Evolutionary conservation across 83 land plant species (phyloP).

Genomic region (Picea mariana): DNA sequence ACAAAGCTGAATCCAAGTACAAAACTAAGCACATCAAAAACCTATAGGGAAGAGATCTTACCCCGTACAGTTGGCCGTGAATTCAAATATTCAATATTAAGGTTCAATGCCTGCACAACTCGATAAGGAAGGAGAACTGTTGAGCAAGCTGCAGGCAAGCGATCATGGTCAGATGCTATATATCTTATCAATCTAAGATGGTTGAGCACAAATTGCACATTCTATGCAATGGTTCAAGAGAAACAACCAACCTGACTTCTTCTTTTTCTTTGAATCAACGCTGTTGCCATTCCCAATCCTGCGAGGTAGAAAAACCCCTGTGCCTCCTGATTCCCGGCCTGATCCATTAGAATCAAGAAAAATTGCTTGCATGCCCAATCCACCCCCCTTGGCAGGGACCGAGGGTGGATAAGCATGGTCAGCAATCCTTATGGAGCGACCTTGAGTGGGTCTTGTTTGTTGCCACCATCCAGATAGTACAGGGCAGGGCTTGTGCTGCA

Average conservation of each 20-base stretch:
- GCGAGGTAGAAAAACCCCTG: constrained; percentile 46
- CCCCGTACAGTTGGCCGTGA: neutral
- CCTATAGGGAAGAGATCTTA: neutral
- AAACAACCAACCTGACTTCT: neutral
- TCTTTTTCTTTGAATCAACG: constrained; percentile 10
- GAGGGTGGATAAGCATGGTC: constrained; percentile 4
- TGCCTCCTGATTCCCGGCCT: constrained; percentile 25
- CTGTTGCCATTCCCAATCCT: neutral
- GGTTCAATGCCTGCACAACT: constrained; percentile 17
- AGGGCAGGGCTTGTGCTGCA: neutral
- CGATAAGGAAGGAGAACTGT: constrained; percentile 14
- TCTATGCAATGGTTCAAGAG: neutral
- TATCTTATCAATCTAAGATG: neutral
- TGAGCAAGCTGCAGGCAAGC: constrained; percentile 10
- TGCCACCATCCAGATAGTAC: constrained; percentile 8
- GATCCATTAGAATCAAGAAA: constrained; percentile 8
- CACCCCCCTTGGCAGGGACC: neutral
- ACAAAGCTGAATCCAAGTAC: neutral
- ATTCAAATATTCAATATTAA: constrained; percentile 7
- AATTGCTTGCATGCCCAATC: constrained; percentile 14
- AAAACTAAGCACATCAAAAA: neutral
- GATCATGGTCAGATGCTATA: neutral
- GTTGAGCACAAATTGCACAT: neutral
- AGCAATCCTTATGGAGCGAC: neutral
- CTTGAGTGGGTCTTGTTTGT: constrained; percentile 2